Percentiles rank a stretch among this genome's conserved stretches.
Evolutionary conservation across 257 asterid genomes (phyloP).

Genomic region (Leptodermis oblonga): DNA sequence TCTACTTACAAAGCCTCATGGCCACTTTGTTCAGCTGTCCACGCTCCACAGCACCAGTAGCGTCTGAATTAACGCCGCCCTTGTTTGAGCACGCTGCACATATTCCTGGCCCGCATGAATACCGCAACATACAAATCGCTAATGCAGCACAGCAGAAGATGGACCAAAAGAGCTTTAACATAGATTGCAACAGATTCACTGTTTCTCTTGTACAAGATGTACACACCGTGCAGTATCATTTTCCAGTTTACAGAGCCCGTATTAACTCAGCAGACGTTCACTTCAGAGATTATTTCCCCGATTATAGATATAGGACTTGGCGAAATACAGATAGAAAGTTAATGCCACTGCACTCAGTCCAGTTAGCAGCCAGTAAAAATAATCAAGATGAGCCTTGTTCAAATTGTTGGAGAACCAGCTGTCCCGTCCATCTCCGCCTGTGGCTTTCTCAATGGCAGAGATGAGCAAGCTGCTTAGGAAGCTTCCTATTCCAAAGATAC

Average conservation of each 20-base stretch:
- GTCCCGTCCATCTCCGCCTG: constrained; percentile 2
- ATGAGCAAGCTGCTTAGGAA: constrained; percentile 29
- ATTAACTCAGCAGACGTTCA: neutral
- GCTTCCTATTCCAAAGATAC: constrained; percentile 23
- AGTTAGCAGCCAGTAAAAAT: constrained; percentile 22
- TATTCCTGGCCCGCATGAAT: neutral
- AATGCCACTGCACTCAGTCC: constrained; percentile 7
- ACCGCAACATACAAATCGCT: too few relatives aligned
- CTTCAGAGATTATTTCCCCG: neutral
- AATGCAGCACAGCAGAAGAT: neutral
- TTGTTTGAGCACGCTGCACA: neutral
- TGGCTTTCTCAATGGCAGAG: constrained; percentile 16
- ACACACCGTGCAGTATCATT: neutral
- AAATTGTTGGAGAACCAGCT: constrained; percentile 23
- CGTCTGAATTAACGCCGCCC: neutral
- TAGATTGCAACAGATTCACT: too few relatives aligned
- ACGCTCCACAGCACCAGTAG: neutral
- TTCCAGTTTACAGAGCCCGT: neutral
- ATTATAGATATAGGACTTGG: neutral
- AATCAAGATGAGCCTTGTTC: constrained; percentile 22
- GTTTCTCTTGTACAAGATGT: neutral
- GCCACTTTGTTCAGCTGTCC: neutral
- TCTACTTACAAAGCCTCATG: neutral
- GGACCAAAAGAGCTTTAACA: neutral
- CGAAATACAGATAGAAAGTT: neutral